These are phyloP conservation scores for Trichoderma hamatum DNA, from an alignment of 2,329 filamentous ascomycete genomes.

Conservation along the genomic window DNA sequence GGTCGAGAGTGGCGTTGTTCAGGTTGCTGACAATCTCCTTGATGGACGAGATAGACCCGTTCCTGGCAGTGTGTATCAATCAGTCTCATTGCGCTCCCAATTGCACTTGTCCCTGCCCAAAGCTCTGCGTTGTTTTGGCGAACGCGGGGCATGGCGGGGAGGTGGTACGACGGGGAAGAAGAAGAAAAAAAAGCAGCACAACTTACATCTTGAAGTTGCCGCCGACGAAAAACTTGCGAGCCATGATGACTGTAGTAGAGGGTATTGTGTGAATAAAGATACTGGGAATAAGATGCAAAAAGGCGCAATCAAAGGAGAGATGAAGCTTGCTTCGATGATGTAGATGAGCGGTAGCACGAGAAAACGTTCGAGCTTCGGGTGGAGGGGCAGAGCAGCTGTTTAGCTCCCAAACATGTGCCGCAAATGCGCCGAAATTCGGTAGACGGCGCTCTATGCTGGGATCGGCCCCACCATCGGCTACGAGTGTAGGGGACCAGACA, in stretches of 20 bases:
- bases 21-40: constrained; percentile 88
- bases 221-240: constrained; percentile 95
- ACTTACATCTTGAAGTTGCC: constrained; percentile 99
- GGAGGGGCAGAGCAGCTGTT: constrained; percentile 6
- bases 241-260: constrained; percentile 66
- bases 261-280: background rate
- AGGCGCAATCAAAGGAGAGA: background rate
- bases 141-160: constrained; percentile 28
- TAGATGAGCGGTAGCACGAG: background rate
- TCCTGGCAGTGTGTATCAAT: constrained; percentile 61
- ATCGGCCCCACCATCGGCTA: constrained; percentile 18
- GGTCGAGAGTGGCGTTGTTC: constrained; percentile 80
- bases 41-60: constrained; percentile 87
- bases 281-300: background rate
- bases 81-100: background rate
- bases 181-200: constrained; percentile 34
- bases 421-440: constrained; percentile 21
- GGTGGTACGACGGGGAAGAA: constrained; percentile 31
- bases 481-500: background rate
- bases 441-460: background rate
- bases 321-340: background rate
- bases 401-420: background rate
- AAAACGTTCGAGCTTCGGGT: constrained; percentile 9
- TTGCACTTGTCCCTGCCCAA: background rate
- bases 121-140: constrained; percentile 38